Evolutionary conservation across 148 eudicot genomes (phyloP).

Genomic region (Chenopodium album): DNA sequence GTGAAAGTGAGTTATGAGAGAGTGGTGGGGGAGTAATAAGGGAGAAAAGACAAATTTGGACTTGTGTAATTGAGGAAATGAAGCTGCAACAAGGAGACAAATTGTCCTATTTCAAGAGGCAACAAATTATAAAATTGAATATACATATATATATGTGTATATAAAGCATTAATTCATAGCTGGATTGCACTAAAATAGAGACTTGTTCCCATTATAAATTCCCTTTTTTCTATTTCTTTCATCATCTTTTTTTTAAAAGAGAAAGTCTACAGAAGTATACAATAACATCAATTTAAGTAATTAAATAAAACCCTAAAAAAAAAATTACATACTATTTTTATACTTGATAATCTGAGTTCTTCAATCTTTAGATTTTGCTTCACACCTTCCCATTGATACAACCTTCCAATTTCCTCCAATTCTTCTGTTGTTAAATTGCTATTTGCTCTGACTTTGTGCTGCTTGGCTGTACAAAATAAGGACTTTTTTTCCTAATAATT

Average conservation of each 20-base stretch:
- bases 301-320: not conserved
- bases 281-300: slow-evolving; percentile 11
- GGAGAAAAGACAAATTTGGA: slow-evolving; percentile 22
- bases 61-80: slow-evolving; percentile 23
- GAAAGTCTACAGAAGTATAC: slow-evolving; percentile 20
- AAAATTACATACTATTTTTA: slow-evolving; percentile 23
- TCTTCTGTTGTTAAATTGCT: slow-evolving; percentile 11
- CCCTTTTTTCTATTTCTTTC: slow-evolving; percentile 24
- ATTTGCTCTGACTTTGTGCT: slow-evolving; percentile 22
- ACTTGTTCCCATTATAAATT: slow-evolving; percentile 6
- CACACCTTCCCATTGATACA: slow-evolving; percentile 38
- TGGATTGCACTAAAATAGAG: slow-evolving; percentile 13
- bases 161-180: not conserved
- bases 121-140: not conserved
- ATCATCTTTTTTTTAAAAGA: slow-evolving; percentile 22
- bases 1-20: too few species aligned
- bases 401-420: slow-evolving; percentile 21
- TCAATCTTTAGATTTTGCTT: slow-evolving; percentile 19
- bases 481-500: not conserved
- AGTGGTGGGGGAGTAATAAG: not conserved
- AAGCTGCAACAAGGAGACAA: slow-evolving; percentile 27
- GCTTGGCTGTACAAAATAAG: slow-evolving; percentile 30
- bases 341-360: slow-evolving; percentile 20
- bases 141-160: too few species aligned
- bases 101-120: slow-evolving; percentile 23